Evolutionary conservation across 2,329 filamentous ascomycete genomes (phyloP), one percentile per base, ranked within the genome.

Genomic region (Drechslerella coelobrocha): DNA sequence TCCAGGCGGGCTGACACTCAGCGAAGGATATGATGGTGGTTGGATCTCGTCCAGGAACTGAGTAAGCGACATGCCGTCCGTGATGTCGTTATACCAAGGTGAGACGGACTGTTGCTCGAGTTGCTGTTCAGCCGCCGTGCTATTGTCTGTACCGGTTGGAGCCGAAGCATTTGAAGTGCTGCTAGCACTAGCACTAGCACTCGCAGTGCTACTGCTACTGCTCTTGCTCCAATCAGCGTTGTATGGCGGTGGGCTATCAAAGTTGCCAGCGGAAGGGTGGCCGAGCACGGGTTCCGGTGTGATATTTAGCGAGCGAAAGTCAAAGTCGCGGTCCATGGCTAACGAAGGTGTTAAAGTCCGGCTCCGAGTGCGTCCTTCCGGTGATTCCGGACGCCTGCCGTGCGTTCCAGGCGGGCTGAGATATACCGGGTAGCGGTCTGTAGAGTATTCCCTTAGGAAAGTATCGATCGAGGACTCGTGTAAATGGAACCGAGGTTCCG

Each of bases 221-320:
- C 27, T 51, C 10, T 24, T 45, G 29, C 65, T 62, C 66, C 66
- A 71, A 29, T 51, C 47, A 17, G 66, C 61, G 27, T 71, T 63
- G 34, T 71, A 71, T 27, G 66, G 47, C 39, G 66, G 66, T 12
- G 66, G 66, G 21, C 59, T 63, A 21, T 71, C 66, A 23, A 71
- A 71, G 12, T 37, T 55, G 19, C 59, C 54, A 53, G 12, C 50
- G 1, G 59, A n/a, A 2, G 47, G 48, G 19, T 39, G 54, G n/a
- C 66, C 66, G 17, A 71, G 27, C 2, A 60, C 48, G 2, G 59
- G 66, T 29, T 63, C 66, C 1, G 66, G 59, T 29, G 66, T 71
- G 12, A 63, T 62, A 27, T 60, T 63, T 41, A 71, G 51, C 29
- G 51, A 50, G 14, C 66, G 39, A 14, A 71, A 53, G 39, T 71